These are phyloP conservation scores for Penicillium verhagenii DNA, from an alignment of 495 filamentous ascomycete species.

Conservation along the genomic window DNA sequence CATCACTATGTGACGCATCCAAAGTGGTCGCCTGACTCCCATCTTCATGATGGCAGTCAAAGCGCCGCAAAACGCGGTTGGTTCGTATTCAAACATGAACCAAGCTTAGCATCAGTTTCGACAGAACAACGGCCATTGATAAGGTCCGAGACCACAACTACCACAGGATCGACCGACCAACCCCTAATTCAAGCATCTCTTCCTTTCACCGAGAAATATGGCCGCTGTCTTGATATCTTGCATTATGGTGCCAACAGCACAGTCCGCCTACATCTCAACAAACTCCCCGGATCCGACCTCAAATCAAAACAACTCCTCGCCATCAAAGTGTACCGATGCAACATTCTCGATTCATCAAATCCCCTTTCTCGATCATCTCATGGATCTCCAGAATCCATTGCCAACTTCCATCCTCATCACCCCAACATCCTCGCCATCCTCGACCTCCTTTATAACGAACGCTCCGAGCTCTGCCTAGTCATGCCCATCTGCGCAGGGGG, in stretches of 20 bases:
- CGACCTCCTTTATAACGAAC: constrained; percentile 85
- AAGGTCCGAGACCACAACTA: neutral
- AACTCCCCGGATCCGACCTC: neutral
- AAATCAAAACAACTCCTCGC: constrained; percentile 68
- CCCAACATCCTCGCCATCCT: constrained; percentile 94
- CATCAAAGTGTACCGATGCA: constrained; percentile 88
- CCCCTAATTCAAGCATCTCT: neutral
- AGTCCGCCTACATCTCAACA: constrained; percentile 26
- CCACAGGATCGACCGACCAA: constrained; percentile 1
- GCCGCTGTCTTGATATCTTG: constrained; percentile 28
- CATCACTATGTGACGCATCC: constrained; percentile 13
- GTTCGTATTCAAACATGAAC: constrained; percentile 5
- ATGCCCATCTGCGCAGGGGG: constrained; percentile 96
- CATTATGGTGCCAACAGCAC: constrained; percentile 34
- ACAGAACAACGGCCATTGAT: constrained; percentile 19
- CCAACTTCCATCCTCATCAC: constrained; percentile 64
- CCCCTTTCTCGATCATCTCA: constrained; percentile 78
- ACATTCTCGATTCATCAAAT: constrained; percentile 77
- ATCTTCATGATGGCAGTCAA: neutral
- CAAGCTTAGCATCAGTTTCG: constrained; percentile 11
- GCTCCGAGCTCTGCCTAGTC: constrained; percentile 92
- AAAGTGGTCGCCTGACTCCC: constrained; percentile 5
- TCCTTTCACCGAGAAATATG: constrained; percentile 27
- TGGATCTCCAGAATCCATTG: constrained; percentile 85
- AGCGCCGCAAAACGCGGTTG: constrained; percentile 4